Base-by-base conservation (phyloP, 2,329 filamentous ascomycete species). In the Exophiala sp. region DNA sequence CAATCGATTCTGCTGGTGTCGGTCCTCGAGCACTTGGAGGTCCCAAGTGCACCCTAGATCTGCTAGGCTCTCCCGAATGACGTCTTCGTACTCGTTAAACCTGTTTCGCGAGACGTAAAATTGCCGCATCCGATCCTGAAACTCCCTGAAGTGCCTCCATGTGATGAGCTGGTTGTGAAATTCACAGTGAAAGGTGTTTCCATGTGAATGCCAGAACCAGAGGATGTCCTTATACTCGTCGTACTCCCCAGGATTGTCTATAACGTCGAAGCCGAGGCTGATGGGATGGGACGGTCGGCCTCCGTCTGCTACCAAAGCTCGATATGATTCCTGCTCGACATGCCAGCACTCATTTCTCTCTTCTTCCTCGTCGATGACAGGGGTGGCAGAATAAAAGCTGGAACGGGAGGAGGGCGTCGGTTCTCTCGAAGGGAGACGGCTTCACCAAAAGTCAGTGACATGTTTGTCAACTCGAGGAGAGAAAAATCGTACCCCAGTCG, bases 21-120 rank as follows among this genome's bases (percentile, higher is more conserved):
- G 50, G 42, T 52, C 50, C 50, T 46, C 50, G 1, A 52, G 42
- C 50, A 52, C 40, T 52, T 29, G 50, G 29, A 52, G 50, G 33
- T 52, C 50, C 50, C 50, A 52, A 47, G 36, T 35, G 41, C 50
- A 47, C 32, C 50, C 50, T 39, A 29, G 10, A 39, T 52, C 50
- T 38, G n/a, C 50, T 39, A 20, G 40, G 35, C 50, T 52, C 33
- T 52, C 50, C 5, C 29, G 32, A 29, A 47, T 29, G 41, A 16
- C 8, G 5, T 35, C 20, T 52, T 47, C 35, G 12, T 50, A 50
- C 36, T 42, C 35, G 10, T 50, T 5, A 21, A 21, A 20, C 41
- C 41, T 44, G 41, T 44, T 32, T 32, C 41, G 47, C 2, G 47
- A 8, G 5, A 42, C 21, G 18, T 50, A 42, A 33, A 38, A 41